Percentiles rank a stretch among this genome's conserved stretches.
These are phyloP conservation scores for Turnera subulata DNA, from an alignment of 345 rosid genomes.

Conservation along the genomic window DNA sequence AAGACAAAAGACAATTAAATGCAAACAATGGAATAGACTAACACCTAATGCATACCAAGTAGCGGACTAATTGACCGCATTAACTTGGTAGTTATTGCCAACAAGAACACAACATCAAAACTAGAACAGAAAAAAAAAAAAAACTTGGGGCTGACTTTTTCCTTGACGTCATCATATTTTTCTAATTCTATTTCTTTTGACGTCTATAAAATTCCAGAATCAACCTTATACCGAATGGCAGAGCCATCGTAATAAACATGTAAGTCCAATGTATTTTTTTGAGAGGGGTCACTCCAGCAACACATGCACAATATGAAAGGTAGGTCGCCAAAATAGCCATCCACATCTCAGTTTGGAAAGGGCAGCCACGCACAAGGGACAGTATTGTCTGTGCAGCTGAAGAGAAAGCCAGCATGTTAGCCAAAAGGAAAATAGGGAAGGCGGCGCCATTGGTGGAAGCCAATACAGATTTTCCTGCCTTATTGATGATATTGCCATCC, in stretches of 20 bases:
- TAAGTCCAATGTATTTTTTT: neutral
- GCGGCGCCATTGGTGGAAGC: neutral
- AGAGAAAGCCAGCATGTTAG: neutral
- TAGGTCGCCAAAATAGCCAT: neutral
- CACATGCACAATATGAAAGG: neutral
- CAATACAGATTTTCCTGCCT: conserved; percentile 4
- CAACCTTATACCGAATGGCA: neutral
- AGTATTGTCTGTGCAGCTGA: neutral
- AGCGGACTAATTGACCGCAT: too few species aligned
- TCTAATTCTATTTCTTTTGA: too few species aligned
- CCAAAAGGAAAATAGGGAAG: neutral
- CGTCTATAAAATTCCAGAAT: too few species aligned
- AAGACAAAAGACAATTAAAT: too few species aligned
- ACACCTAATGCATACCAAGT: too few species aligned
- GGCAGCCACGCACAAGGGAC: neutral
- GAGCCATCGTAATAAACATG: neutral
- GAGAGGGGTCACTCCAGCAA: neutral
- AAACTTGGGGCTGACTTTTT: too few species aligned
- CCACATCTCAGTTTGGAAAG: neutral
- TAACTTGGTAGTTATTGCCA: too few species aligned
- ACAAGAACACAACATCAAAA: too few species aligned
- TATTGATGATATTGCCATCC: neutral
- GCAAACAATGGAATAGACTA: too few species aligned
- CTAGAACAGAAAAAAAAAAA: too few species aligned
- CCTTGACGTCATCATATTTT: too few species aligned